Percentiles rank a stretch among this genome's conserved stretches.
Conservation (phyloP, 768 basidiomycete species). For the Kwoniella europaea region DNA sequence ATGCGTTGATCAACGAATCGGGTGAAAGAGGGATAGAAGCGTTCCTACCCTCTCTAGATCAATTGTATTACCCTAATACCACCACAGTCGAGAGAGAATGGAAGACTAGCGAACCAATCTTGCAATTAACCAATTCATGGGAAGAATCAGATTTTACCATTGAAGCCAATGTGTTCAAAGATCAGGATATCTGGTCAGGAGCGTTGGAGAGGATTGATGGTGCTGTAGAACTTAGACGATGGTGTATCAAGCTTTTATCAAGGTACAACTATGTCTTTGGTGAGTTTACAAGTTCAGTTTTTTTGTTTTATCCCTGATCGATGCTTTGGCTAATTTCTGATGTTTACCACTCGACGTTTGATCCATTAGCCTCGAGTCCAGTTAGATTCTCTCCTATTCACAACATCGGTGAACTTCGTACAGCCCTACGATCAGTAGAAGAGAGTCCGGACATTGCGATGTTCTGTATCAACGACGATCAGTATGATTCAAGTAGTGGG, state of each 20-base stretch:
- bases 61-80: conserved; percentile 13
- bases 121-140: conserved; percentile 50
- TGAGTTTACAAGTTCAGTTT: conserved; percentile 24
- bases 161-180: conserved; percentile 26
- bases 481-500: conserved; percentile 25
- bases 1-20: conserved; percentile 45
- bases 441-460: conserved; percentile 29
- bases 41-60: conserved; percentile 40
- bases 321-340: neutral
- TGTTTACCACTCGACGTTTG: conserved; percentile 2
- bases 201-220: conserved; percentile 16
- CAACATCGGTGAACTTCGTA: conserved; percentile 19
- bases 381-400: conserved; percentile 40
- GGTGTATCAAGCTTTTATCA: conserved; percentile 51
- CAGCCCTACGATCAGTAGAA: conserved; percentile 28
- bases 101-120: conserved; percentile 45
- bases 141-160: conserved; percentile 45
- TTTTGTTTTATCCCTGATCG: neutral
- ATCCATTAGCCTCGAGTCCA: conserved; percentile 36
- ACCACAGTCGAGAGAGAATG: conserved; percentile 11
- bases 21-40: conserved; percentile 48
- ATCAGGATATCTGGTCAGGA: conserved; percentile 42
- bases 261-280: conserved; percentile 52
- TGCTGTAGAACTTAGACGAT: conserved; percentile 39
- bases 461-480: conserved; percentile 55